Evolutionary conservation across 352 stramenopile genomes (phyloP), one percentile per base, ranked within the genome.

Genomic region (Phytophthora citrophthora): DNA sequence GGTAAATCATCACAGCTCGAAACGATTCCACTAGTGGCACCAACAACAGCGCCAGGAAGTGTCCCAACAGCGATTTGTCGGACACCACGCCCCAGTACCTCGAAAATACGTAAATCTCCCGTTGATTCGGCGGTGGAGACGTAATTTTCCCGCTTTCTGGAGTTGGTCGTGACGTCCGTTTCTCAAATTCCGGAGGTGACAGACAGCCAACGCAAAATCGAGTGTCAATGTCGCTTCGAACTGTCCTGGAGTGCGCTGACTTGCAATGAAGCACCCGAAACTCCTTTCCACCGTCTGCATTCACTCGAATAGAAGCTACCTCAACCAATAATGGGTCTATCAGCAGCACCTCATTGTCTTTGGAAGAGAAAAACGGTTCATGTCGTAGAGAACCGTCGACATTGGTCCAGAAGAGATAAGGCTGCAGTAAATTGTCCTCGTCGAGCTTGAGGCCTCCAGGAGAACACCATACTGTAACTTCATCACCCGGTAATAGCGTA

Each of bases 31-130:
- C 41, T 27, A 95, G n/a, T 10, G 86, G 86, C 16, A 85, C 83
- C 20, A 90, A 53, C 12, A 79, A 38, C 4, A 93, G 43, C 18
- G 79, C 81, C 10, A 90, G 49, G 43, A 93, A 90, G 62, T 95
- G 84, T 27, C 72, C 68, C 36, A 89, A 41, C 23, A 90, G 62
- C 43, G 86, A 89, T 54, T 87, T 85, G 74, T 95, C 76, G 12
- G 86, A 95, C 18, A 86, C 79, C 13, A 95, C 85, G 43, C 86
- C 80, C 83, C 86, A 91, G 51, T 95, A 94, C 32, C 87, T 85
- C 20, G 85, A 92, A 61, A 94, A 93, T 7, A 94, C 76, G 61
- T 95, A 93, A 13, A 93, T 76, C 54, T 89, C 76, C 27, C 62
- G 49, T 18, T 50, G 13, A 40, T 70, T 48, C 3, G 41, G 61